These are phyloP conservation scores for Lachancea mirantina DNA, from an alignment of 805 yeast species.

Conservation along the genomic window DNA sequence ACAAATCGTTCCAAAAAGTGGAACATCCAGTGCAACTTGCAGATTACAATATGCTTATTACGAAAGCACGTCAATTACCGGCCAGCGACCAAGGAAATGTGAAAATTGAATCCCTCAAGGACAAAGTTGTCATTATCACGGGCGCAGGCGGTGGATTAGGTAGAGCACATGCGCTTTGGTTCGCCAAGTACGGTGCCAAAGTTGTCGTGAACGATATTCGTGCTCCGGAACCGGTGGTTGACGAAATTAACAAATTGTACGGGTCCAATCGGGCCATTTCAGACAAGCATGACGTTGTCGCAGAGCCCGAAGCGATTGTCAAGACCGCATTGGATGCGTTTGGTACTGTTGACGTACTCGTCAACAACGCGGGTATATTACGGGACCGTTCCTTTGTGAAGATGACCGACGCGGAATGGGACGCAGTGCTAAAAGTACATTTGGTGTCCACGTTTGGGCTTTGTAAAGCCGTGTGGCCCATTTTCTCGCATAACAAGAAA, in stretches of 20 bases:
- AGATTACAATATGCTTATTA: slow-evolving; percentile 59
- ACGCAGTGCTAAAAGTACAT: slow-evolving; percentile 72
- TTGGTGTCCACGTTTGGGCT: slow-evolving; percentile 73
- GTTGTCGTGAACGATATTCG: slow-evolving; percentile 88
- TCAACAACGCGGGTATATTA: slow-evolving; percentile 92
- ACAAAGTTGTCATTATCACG: slow-evolving; percentile 82
- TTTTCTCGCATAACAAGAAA: slow-evolving; percentile 65
- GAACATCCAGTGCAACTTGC: slow-evolving; percentile 68
- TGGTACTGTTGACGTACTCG: slow-evolving; percentile 78
- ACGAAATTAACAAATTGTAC: slow-evolving; percentile 54
- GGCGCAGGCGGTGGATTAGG: slow-evolving; percentile 97
- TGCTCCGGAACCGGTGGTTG: slow-evolving; percentile 66
- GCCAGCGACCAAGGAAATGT: slow-evolving; percentile 51
- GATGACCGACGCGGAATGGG: slow-evolving; percentile 81
- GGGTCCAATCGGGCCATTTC: slow-evolving; percentile 78
- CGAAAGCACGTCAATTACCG: slow-evolving; percentile 44
- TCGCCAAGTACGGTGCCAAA: slow-evolving; percentile 89
- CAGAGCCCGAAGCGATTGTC: slow-evolving; percentile 66
- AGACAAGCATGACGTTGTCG: slow-evolving; percentile 74
- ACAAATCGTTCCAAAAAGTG: slow-evolving; percentile 44
- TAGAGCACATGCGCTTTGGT: slow-evolving; percentile 74
- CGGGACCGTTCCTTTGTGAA: slow-evolving; percentile 83
- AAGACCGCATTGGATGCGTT: slow-evolving; percentile 67
- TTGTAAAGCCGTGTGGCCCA: slow-evolving; percentile 89
- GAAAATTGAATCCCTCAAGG: slow-evolving; percentile 53